These are phyloP conservation scores for Solioccasus polychromus DNA, from an alignment of 768 basidiomycete genomes.

Conservation along the genomic window DNA sequence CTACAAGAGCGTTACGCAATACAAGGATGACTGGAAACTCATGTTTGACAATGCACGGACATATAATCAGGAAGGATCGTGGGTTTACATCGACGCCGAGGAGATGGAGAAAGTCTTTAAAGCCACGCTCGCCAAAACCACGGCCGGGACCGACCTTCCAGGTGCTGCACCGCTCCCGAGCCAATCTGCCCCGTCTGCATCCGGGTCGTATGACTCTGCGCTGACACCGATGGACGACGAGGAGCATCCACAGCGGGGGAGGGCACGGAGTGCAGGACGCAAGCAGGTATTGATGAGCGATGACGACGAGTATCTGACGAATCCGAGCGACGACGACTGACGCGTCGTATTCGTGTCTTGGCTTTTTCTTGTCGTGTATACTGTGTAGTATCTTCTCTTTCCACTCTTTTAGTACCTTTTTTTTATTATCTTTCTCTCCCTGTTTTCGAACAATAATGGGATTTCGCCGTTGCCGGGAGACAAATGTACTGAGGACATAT, in stretches of 20 bases:
- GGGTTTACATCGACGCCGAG: slow-evolving; percentile 92
- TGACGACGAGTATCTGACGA: slow-evolving; percentile 58
- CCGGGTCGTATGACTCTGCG: slow-evolving; percentile 59
- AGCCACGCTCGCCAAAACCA: slow-evolving; percentile 60
- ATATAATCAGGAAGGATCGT: slow-evolving; percentile 93
- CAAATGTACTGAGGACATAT: too few relatives aligned
- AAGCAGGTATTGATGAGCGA: slow-evolving; percentile 80
- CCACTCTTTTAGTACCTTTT: too few relatives aligned
- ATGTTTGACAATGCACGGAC: slow-evolving; percentile 94
- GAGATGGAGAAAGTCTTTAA: slow-evolving; percentile 92
- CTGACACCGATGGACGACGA: slow-evolving; percentile 83
- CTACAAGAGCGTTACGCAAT: slow-evolving; percentile 74
- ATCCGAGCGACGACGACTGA: slow-evolving; percentile 69
- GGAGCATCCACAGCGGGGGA: slow-evolving; percentile 55
- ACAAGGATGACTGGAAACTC: slow-evolving; percentile 76
- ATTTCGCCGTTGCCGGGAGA: too few relatives aligned
- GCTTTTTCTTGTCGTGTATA: too few relatives aligned
- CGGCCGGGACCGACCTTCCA: slow-evolving; percentile 68
- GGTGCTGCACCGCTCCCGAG: slow-evolving; percentile 52
- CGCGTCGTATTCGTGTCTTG: slow-evolving; percentile 11
- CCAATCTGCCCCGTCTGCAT: slow-evolving; percentile 32
- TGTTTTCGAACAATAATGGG: too few relatives aligned
- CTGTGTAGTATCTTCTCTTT: too few relatives aligned
- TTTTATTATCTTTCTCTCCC: too few relatives aligned
- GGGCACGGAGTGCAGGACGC: slow-evolving; percentile 58